These are phyloP conservation scores for Nakaseomyces nivariensis DNA, from an alignment of 1,139 yeast species.

Conservation along the genomic window DNA sequence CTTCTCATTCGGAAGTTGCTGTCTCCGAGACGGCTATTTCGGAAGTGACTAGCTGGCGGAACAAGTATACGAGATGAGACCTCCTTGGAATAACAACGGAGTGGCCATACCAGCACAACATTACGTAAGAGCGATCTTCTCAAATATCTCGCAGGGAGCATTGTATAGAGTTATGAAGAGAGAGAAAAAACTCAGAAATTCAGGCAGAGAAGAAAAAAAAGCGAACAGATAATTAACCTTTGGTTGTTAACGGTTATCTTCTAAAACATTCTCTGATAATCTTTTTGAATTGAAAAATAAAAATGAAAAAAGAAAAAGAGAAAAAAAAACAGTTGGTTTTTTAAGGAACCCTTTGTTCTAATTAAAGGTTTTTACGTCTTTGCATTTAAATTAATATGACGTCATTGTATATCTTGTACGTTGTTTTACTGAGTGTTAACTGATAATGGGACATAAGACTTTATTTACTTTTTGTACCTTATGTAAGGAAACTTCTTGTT, in stretches of 20 bases:
- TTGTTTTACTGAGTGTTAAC: too few species aligned
- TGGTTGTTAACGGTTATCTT: not conserved
- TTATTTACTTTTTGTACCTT: too few species aligned
- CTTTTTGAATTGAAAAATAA: too few species aligned
- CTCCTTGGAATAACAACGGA: constrained; percentile 8
- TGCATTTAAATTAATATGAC: not conserved
- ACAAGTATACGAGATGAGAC: constrained; percentile 16
- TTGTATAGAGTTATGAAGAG: not conserved
- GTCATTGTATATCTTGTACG: too few species aligned
- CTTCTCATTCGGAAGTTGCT: not conserved
- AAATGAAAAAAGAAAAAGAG: not conserved
- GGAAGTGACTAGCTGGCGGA: constrained; percentile 16
- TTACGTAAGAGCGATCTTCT: not conserved
- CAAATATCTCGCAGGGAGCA: not conserved
- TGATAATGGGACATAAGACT: too few species aligned
- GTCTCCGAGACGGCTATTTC: not conserved
- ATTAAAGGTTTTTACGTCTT: not conserved
- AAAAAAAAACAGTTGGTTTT: not conserved
- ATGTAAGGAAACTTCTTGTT: too few species aligned
- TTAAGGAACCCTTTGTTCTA: not conserved
- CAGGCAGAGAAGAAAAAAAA: not conserved
- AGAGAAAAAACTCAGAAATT: not conserved
- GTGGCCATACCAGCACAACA: not conserved
- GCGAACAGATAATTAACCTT: not conserved
- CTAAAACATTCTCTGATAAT: not conserved